Conservation (phyloP, 495 filamentous ascomycete species). For the Trichoderma erinaceum region DNA sequence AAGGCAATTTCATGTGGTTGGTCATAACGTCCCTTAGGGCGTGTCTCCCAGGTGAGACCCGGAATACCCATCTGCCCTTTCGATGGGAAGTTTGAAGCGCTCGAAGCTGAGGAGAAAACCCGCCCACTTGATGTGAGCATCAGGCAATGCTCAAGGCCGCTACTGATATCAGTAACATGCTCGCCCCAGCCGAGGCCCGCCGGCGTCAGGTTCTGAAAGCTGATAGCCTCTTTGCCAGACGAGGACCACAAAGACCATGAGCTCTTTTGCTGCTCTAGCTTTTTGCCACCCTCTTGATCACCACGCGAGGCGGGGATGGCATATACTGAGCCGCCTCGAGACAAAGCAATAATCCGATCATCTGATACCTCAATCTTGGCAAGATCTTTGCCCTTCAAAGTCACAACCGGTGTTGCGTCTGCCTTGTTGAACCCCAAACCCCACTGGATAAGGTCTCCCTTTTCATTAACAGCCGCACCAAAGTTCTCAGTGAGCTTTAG, state of each 20-base stretch:
- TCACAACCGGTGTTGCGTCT: constrained; percentile 51
- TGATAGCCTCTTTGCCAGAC: constrained; percentile 35
- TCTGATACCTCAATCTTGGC: constrained; percentile 62
- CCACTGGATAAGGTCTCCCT: constrained; percentile 90
- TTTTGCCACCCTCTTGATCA: constrained; percentile 60
- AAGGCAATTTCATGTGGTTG: constrained; percentile 58
- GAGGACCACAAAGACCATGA: constrained; percentile 77
- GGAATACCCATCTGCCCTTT: constrained; percentile 83
- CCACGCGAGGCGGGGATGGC: constrained; percentile 70
- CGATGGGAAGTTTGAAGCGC: constrained; percentile 68
- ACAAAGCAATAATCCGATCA: constrained; percentile 77
- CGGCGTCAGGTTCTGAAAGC: constrained; percentile 67
- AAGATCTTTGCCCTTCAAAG: constrained; percentile 77
- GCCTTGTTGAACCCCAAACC: constrained; percentile 62
- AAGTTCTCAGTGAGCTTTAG: constrained; percentile 77
- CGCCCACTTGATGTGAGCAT: constrained; percentile 81
- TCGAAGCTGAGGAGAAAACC: constrained; percentile 77
- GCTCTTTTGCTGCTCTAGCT: constrained; percentile 41
- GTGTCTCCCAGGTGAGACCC: constrained; percentile 69
- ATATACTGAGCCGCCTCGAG: constrained; percentile 73
- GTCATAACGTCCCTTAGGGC: constrained; percentile 74
- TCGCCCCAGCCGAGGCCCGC: constrained; percentile 63
- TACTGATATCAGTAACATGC: constrained; percentile 62
- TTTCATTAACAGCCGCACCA: constrained; percentile 83
- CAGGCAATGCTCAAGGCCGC: constrained; percentile 78